Percentiles rank a stretch among this genome's conserved stretches.
Conservation (phyloP, 352 stramenopile species). For the Globisporangium sylvaticum region DNA sequence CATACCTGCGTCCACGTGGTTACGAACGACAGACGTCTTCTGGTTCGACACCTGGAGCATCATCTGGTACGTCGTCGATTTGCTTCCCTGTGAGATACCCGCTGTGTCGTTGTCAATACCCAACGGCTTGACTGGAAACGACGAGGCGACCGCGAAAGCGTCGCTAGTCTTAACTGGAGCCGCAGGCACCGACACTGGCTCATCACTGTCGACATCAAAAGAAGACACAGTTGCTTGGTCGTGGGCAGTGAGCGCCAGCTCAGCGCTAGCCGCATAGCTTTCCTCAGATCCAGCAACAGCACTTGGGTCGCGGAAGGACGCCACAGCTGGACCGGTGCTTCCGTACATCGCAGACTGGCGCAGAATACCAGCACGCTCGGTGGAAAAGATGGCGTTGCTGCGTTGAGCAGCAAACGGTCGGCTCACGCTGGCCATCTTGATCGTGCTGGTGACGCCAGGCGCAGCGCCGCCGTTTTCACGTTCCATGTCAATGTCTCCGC, state of each 20-base stretch:
- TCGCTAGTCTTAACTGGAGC: constrained; percentile 26
- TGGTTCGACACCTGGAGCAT: constrained; percentile 46
- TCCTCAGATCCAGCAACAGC: background rate
- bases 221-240: background rate
- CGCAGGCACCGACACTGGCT: constrained; percentile 5
- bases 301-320: constrained; percentile 25
- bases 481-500: constrained; percentile 26
- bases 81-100: constrained; percentile 25
- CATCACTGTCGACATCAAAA: constrained; percentile 21
- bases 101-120: constrained; percentile 33
- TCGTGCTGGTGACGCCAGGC: constrained; percentile 17
- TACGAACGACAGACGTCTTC: constrained; percentile 32
- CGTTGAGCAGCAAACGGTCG: constrained; percentile 14
- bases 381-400: constrained; percentile 21
- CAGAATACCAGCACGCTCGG: constrained; percentile 34
- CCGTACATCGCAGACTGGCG: constrained; percentile 46
- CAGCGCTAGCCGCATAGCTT: too few species aligned
- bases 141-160: constrained; percentile 32
- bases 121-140: constrained; percentile 26
- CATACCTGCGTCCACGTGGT: constrained; percentile 57
- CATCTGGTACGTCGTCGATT: constrained; percentile 69
- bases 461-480: constrained; percentile 18
- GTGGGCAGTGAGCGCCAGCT: background rate
- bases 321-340: constrained; percentile 21
- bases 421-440: constrained; percentile 26